Evolutionary conservation across 179 eudicot genomes (phyloP), one percentile per base, ranked within the genome.

Genomic region (Spinacia oleracea): DNA sequence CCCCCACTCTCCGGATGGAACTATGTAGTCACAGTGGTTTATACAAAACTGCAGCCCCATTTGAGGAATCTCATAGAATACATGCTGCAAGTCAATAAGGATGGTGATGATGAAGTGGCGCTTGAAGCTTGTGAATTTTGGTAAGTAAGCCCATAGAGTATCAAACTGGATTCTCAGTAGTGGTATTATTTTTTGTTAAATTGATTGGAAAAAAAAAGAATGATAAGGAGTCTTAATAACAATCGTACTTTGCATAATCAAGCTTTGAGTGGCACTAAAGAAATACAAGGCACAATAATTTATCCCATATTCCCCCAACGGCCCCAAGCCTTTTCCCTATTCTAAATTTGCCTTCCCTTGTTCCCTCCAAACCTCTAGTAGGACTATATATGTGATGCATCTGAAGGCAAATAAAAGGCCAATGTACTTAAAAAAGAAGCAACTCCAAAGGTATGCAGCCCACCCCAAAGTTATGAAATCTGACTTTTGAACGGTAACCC

Each of bases 111-210:
- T 16, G 98, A 93, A 85, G 98, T 95, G 68, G 90, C 98, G n/a
- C 98, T 95, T 81, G 98, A 95, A 91, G 95, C 98, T 72, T 95
- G 98, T 89, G 98, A 95, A 84, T 93, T 95, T 86, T 95, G 98
- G 98, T 95, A 91, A 68, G 72, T 62, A 21, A 32, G 20, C n/a
- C 2, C 64, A 53, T 40, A 3, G 45, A 45, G 6, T 55, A 16
- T 34, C 23, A 29, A 51, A 46, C 34, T 31, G 55, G 40, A 12
- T 59, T 15, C 20, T 29, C 32, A 31, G 15, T 43, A 10, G 10
- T 69, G 40, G 12, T 69, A 9, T 69, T 3, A 3, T 16, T 63
- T 66, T 66, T 34, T 20, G 31, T 31, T 68, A 16, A 38, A 70
- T 4, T 25, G 0, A 6, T 71, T 27, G 23, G 12, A 27, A 31